A percentile compares a stretch with the other conserved stretches of the same genome.
These are phyloP conservation scores for Hyphopichia homilentoma DNA, from an alignment of 805 yeast species.

Conservation along the genomic window DNA sequence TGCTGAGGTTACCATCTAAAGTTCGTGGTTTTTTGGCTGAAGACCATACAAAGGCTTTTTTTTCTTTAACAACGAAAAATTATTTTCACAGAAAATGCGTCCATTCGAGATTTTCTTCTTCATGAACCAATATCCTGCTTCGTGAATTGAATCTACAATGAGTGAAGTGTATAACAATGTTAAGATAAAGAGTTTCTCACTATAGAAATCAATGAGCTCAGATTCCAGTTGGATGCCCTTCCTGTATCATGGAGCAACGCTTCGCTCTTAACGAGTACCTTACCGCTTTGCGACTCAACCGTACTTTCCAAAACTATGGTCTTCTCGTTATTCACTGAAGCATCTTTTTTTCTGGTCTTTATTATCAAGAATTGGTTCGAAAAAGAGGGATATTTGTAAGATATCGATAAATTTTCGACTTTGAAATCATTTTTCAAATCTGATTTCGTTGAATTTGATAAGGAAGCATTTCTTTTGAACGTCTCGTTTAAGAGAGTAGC, in stretches of 20 bases:
- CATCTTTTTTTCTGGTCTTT: constrained; percentile 40
- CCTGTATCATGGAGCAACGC: constrained; percentile 45
- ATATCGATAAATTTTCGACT: constrained; percentile 45
- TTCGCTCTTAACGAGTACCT: constrained; percentile 52
- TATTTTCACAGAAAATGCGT: no score
- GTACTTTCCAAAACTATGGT: constrained; percentile 45
- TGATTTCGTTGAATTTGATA: constrained; percentile 30
- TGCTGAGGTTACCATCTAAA: no score
- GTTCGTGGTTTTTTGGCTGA: no score
- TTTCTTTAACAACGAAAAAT: no score
- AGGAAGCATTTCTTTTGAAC: constrained; percentile 51
- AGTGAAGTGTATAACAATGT: no score
- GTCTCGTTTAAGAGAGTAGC: constrained; percentile 80
- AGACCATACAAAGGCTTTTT: no score
- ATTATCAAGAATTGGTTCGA: constrained; percentile 75
- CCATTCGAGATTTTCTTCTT: no score
- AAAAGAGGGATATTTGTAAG: constrained; percentile 68
- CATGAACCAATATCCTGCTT: no score
- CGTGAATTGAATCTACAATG: no score
- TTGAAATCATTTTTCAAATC: constrained; percentile 42
- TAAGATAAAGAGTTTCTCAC: no score
- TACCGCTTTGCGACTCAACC: constrained; percentile 51
- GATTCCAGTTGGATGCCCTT: constrained; percentile 20
- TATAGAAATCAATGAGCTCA: no score
- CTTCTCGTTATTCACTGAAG: constrained; percentile 22